Base-by-base conservation (phyloP, 2,329 filamentous ascomycete genomes). In the Graphium sp. region DNA sequence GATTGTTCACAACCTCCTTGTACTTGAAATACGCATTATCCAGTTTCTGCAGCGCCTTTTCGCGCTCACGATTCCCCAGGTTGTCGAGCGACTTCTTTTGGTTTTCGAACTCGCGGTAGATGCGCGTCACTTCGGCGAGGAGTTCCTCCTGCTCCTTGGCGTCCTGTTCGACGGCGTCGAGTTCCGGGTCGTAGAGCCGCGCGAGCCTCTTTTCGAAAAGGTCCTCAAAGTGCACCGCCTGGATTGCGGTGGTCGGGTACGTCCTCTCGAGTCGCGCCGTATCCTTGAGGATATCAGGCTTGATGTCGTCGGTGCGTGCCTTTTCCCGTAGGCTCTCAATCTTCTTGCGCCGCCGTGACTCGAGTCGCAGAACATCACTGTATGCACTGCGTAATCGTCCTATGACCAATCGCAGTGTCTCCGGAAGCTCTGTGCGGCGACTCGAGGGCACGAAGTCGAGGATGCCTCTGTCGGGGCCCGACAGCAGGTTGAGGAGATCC, bases 21-120 rank as follows among this genome's bases (percentile, higher is more conserved):
- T 95, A 95, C 53, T 87, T 91, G 50, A 84, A 74, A 47, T 92
- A 95, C 1, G 83, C 87, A 37, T 80, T 84, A 49, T 95, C 87
- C 7, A 98, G 60, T 35, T 68, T 73, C 50, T 98, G 89, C 27
- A 98, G 55, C 0, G 83, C 84, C 39, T 78, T 68, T 47, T 95
- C 87, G 10, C 89, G 72, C 44, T 92, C 84, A 34, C 54, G 50
- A 37, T 83, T 58, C 25, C 65, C 65, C 11, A 58, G 56, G 19
- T 60, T 60, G n/a, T 60, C 79, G 4, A 74, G 72, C 22, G 62
- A 65, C 30, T 74, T 69, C 37, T 80, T 67, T 40, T 71, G 81
- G 13, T 66, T 60, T 35, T 79, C 68, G 40, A 95, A 94, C 12
- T 77, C 74, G 10, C 68, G 66, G 46, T 92, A 91, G 5, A 79